phyloP scores from a whole-genome alignment of 176 grass and related monocot species.

The Miscanthus lutarioriparius region DNA sequence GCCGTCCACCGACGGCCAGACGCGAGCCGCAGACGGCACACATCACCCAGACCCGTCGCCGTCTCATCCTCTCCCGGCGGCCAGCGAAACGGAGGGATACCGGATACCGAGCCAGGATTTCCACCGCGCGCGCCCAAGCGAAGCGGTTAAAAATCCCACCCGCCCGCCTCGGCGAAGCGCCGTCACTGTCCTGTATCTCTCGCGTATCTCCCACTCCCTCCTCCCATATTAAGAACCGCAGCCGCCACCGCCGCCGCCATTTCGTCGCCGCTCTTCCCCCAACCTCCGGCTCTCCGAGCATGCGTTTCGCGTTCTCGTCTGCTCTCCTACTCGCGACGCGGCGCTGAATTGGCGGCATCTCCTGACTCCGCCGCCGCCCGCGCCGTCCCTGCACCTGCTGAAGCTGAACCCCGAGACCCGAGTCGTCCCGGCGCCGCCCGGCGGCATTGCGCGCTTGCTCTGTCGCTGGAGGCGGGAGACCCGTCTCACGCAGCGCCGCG shows the following conservation, averaged over 20 bases:
- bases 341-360: background rate
- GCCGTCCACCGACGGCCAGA: background rate
- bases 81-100: background rate
- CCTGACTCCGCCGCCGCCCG: background rate
- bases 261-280: background rate
- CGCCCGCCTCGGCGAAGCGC: background rate
- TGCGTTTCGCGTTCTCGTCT: background rate
- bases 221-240: constrained; percentile 9
- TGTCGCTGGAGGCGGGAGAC: background rate
- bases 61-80: background rate
- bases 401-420: background rate
- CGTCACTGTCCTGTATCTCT: constrained; percentile 26
- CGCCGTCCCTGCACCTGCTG: constrained; percentile 16
- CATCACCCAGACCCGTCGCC: background rate
- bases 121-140: background rate
- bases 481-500: background rate
- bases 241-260: background rate
- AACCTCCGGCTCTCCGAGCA: background rate
- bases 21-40: too few species aligned
- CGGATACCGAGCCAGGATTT: background rate
- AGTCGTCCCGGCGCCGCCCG: background rate
- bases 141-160: constrained; percentile 15
- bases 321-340: background rate
- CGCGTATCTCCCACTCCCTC: constrained; percentile 7
- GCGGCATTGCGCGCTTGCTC: background rate